Conservation (phyloP, 257 asterid species). For the Rubia yunnanensis region DNA sequence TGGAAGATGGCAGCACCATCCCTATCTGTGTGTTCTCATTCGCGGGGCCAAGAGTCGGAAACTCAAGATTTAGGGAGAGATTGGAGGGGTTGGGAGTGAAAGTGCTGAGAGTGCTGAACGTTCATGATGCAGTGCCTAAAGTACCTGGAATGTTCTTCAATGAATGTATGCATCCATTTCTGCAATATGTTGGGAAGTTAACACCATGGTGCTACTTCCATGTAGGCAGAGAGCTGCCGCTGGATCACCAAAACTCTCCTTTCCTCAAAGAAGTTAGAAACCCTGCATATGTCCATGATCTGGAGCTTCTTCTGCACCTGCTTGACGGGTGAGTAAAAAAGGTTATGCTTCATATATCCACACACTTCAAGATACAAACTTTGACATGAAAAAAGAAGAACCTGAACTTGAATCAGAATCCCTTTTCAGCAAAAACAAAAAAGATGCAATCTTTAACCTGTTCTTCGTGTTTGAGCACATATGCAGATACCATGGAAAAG, state of each 20-base stretch:
- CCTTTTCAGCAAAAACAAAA: too few relatives aligned
- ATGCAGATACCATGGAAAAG: constrained; percentile 20
- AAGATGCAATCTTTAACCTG: too few relatives aligned
- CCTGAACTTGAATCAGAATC: too few relatives aligned
- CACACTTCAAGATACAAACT: too few relatives aligned
- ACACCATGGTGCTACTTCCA: constrained; percentile 18
- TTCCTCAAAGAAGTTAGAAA: constrained; percentile 20
- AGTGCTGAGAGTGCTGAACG: constrained; percentile 16
- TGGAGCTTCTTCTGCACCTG: constrained; percentile 44
- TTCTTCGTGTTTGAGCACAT: not conserved
- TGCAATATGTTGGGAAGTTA: not conserved
- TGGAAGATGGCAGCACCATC: constrained; percentile 1
- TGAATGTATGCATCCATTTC: constrained; percentile 1
- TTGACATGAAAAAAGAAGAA: too few relatives aligned
- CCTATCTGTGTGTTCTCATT: constrained; percentile 14
- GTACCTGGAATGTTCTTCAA: constrained; percentile 16
- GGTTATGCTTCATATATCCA: not conserved
- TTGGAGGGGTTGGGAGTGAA: constrained; percentile 17
- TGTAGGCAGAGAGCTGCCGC: constrained; percentile 24
- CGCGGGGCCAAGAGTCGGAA: constrained; percentile 25
- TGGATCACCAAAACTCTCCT: constrained; percentile 31
- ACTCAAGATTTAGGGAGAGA: constrained; percentile 14
- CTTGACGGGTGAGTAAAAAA: constrained; percentile 44
- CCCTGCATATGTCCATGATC: constrained; percentile 19
- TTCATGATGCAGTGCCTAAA: constrained; percentile 10